These are phyloP conservation scores for Oryza longistaminata DNA, from an alignment of 176 grass and related monocot genomes.

Conservation along the genomic window DNA sequence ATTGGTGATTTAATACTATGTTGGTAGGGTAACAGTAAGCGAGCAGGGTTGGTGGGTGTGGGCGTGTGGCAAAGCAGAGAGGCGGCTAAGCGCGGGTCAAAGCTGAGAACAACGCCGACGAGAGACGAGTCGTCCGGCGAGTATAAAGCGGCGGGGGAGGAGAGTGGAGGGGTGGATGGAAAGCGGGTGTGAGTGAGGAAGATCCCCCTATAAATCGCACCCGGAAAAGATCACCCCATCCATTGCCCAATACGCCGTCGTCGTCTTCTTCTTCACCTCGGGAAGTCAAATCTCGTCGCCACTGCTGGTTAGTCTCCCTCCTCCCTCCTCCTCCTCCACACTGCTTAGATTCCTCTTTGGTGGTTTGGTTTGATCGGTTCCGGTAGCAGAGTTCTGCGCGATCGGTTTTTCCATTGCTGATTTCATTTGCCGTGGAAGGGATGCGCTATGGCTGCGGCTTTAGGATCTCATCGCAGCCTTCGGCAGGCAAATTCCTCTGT, in stretches of 20 bases:
- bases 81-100: constrained; percentile 4
- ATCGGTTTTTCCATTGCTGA: background rate
- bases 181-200: background rate
- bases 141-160: constrained; percentile 30
- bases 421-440: background rate
- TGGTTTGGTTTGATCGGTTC: constrained; percentile 23
- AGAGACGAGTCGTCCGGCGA: background rate
- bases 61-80: background rate
- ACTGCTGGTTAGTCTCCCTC: constrained; percentile 9
- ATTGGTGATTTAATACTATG: no score
- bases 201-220: background rate
- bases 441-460: background rate
- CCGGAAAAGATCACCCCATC: background rate
- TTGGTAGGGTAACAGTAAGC: no score
- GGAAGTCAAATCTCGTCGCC: constrained; percentile 30
- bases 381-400: background rate
- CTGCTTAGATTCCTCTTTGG: background rate
- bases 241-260: background rate
- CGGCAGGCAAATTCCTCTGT: no score
- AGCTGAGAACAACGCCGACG: background rate
- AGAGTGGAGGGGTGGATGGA: background rate
- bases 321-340: background rate
- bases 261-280: background rate
- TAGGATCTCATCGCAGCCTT: no score
- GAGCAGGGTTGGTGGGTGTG: no score